Conservation (phyloP, 108 stramenopile species). For the Aurantiochytrium sp. region DNA sequence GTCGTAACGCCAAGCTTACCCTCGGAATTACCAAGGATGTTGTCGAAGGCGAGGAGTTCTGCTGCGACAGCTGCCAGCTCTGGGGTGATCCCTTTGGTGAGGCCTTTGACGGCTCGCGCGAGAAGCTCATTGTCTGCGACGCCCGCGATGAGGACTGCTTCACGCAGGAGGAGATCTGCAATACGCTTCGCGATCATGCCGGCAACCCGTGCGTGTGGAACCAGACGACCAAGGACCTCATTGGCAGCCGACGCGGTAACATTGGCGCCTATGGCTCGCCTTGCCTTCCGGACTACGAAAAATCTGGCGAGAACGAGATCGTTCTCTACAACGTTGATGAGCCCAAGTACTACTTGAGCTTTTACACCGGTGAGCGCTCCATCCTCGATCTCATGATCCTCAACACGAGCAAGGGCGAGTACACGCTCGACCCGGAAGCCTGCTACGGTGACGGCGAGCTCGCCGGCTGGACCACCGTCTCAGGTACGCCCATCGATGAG, state of each 20-base stretch:
- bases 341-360: neutral
- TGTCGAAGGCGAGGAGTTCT: neutral
- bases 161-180: neutral
- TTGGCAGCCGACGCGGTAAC: neutral
- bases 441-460: neutral
- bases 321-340: neutral
- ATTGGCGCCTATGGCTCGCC: neutral
- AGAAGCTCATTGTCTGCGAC: neutral
- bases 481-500: neutral
- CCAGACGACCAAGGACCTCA: neutral
- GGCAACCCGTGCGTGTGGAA: neutral
- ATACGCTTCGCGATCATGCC: neutral
- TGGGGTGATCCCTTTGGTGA: neutral
- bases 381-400: neutral
- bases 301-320: neutral
- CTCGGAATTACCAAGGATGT: neutral
- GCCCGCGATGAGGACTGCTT: neutral
- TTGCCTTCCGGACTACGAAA: neutral
- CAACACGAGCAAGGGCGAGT: neutral
- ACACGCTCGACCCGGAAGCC: neutral
- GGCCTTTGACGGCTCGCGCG: neutral
- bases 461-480: neutral
- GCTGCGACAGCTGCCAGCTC: neutral
- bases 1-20: neutral
- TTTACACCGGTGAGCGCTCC: neutral